Evolutionary conservation across 129 eudicot species (phyloP).

Genomic region (Gnaphalium uliginosum): DNA sequence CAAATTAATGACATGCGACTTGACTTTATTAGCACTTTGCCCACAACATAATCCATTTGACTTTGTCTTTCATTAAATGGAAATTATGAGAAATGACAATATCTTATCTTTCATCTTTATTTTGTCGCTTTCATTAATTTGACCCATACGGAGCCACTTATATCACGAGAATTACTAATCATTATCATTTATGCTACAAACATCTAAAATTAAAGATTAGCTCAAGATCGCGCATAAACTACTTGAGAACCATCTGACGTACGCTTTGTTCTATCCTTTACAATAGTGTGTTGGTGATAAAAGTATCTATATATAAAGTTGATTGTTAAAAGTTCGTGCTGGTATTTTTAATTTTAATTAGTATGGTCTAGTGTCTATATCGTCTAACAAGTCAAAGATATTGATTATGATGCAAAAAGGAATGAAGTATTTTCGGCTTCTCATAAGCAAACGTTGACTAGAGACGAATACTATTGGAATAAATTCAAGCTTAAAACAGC

Average conservation of each 20-base stretch:
- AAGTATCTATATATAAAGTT: neutral
- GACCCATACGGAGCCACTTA: neutral
- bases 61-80: neutral
- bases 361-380: too few relatives aligned
- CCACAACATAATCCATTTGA: constrained; percentile 10
- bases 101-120: neutral
- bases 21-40: constrained; percentile 10
- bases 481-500: neutral
- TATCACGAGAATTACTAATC: neutral
- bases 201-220: too few relatives aligned
- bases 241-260: too few relatives aligned
- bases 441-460: neutral
- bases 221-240: too few relatives aligned
- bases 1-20: constrained; percentile 20
- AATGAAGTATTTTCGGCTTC: neutral
- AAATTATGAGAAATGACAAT: constrained; percentile 18
- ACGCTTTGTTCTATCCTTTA: neutral
- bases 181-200: too few relatives aligned
- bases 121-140: neutral
- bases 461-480: neutral
- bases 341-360: too few relatives aligned
- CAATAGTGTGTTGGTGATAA: neutral
- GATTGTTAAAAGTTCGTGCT: neutral
- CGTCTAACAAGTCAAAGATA: neutral
- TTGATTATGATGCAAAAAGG: neutral